Conservation (phyloP, 192 early-diverging fungal genomes). For the Coemansia pectinata region DNA sequence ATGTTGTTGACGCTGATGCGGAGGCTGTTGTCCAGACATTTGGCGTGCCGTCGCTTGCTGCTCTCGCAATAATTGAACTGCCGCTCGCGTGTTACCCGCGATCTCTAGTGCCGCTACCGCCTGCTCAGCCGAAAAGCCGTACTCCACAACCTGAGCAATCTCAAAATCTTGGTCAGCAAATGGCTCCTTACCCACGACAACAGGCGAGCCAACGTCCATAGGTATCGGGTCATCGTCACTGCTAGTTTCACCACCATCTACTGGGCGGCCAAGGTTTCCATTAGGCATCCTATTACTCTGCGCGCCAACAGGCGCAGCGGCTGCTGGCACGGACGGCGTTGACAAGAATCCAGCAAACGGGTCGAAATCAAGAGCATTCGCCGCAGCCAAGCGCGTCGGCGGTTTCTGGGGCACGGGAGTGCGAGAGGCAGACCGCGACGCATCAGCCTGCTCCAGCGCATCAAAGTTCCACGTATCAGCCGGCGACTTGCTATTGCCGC, state of each 20-base stretch:
- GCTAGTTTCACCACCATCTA: not conserved
- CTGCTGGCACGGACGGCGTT: not conserved
- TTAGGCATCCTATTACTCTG: not conserved
- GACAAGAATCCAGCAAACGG: constrained; percentile 3
- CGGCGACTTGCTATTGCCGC: not conserved
- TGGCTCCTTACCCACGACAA: constrained; percentile 1
- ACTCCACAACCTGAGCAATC: constrained; percentile 74
- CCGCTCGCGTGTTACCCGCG: constrained; percentile 63
- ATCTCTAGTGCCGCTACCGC: constrained; percentile 71
- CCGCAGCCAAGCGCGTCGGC: not conserved
- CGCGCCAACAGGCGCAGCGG: not conserved
- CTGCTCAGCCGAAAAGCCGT: constrained; percentile 74
- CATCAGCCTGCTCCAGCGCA: constrained; percentile 28
- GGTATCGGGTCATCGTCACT: constrained; percentile 45
- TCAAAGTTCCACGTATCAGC: constrained; percentile 51
- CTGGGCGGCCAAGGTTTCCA: not conserved
- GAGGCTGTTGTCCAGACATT: constrained; percentile 5
- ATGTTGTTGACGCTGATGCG: not conserved
- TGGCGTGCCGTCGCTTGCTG: constrained; percentile 25
- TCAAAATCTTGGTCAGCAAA: constrained; percentile 50
- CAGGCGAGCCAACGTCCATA: constrained; percentile 19
- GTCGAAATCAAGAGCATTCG: constrained; percentile 39
- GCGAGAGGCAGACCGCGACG: constrained; percentile 16
- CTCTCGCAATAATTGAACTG: constrained; percentile 50
- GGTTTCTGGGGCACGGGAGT: constrained; percentile 21